Evolutionary conservation across 805 yeast species (phyloP), one percentile per base, ranked within the genome.

Genomic region (Sugiyamaella smithiae): DNA sequence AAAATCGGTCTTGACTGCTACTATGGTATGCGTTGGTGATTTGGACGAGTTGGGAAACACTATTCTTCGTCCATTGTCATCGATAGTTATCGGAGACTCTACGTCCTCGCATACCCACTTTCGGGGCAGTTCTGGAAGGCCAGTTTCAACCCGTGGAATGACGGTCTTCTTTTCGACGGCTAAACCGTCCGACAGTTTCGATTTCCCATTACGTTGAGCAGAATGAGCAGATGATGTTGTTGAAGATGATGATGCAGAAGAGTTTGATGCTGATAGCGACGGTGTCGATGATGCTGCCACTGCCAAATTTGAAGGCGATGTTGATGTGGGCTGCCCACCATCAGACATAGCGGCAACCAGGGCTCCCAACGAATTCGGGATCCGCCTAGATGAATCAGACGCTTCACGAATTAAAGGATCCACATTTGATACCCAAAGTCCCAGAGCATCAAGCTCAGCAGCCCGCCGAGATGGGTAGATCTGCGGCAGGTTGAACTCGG

Each of bases 1-100:
- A 29, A 62, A 52, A 49, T 72, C 60, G 1, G 74, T 56, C 46
- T 65, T 67, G 7, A 71, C 60, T 9, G 55, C 42, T 20, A 52
- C 48, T 19, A 48, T 50, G 2, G 53, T 56, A 20, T 48, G 51
- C 4, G 35, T 44, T 11, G 42, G 25, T 9, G 26, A 17, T 14
- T 42, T 49, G 20, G 24, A 8, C 16, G 46, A 46, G 31, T 32
- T 26, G 19, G 22, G 24, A 16, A 42, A 38, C 25, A 43, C 50
- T 17, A 49, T 35, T 19, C 35, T 42, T 29, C 38, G 36, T 25
- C 54, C 54, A 12, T 47, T 46, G 36, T 42, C 48, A 23, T 50
- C 48, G 38, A 51, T 32, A 31, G 28, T n/a, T 11, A 56, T 48
- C 22, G 41, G 25, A n/a, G 25, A 16, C 22, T 52, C 56, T 8